phyloP scores from a whole-genome alignment of 2,329 filamentous ascomycete species.

The Ceratocystis eucalypticola region DNA sequence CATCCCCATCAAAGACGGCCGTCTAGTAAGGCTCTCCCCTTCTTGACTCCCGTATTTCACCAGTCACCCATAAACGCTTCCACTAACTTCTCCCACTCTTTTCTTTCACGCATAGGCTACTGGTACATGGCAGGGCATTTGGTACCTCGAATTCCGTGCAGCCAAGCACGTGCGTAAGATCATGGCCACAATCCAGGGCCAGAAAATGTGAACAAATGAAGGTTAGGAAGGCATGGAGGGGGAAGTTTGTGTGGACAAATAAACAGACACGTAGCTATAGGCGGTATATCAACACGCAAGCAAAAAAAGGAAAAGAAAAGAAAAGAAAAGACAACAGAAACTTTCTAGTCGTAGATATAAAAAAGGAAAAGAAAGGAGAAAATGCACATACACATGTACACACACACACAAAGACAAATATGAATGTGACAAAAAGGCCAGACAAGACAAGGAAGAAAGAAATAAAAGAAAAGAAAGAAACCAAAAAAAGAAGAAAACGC shows the following conservation, averaged over 20 bases:
- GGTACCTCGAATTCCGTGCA: constrained; percentile 81
- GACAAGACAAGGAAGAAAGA: not conserved
- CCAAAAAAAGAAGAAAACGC: not conserved
- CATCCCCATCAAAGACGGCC: constrained; percentile 80
- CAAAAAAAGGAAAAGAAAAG: not conserved
- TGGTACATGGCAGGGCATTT: constrained; percentile 76
- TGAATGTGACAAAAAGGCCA: not conserved
- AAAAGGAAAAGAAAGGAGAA: not conserved
- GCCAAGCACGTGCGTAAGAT: constrained; percentile 65
- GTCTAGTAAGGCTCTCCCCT: constrained; percentile 39
- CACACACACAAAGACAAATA: not conserved
- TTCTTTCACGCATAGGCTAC: constrained; percentile 32
- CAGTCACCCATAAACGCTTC: not conserved
- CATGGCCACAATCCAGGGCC: constrained; percentile 87
- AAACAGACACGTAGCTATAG: not conserved
- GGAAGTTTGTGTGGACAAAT: too few relatives aligned
- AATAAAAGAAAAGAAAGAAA: not conserved
- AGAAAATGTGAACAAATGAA: constrained; percentile 38
- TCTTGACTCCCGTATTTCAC: not conserved
- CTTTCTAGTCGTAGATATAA: not conserved
- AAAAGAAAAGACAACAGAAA: constrained; percentile 9
- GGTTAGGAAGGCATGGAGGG: constrained; percentile 45
- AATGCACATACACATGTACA: not conserved
- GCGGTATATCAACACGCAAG: not conserved
- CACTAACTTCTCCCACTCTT: not conserved